These are phyloP conservation scores for Zangia roseola DNA, from an alignment of 768 basidiomycete genomes.

Conservation along the genomic window DNA sequence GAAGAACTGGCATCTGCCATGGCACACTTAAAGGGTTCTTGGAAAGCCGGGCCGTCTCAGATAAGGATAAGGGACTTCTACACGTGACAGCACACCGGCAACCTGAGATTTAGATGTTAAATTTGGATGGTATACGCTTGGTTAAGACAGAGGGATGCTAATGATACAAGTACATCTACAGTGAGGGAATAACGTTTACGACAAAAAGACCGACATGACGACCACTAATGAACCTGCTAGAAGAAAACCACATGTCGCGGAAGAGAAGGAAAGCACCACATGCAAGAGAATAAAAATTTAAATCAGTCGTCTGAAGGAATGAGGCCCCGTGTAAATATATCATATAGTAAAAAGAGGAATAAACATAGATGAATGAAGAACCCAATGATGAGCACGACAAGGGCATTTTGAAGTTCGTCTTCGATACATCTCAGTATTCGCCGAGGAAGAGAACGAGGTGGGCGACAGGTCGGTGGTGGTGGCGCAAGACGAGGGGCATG, in stretches of 20 bases:
- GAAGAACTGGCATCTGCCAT: conserved; percentile 15
- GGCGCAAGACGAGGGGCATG: neutral
- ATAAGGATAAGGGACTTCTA: too few species aligned
- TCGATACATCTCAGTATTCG: conserved; percentile 20
- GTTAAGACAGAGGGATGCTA: neutral
- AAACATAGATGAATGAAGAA: conserved; percentile 27
- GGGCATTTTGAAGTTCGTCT: conserved; percentile 29
- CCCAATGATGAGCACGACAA: conserved; percentile 25
- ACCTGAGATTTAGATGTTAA: too few species aligned
- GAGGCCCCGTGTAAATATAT: conserved; percentile 28
- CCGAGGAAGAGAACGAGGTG: conserved; percentile 10
- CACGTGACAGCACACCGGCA: too few species aligned
- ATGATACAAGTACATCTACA: conserved; percentile 13
- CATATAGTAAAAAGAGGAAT: conserved; percentile 28
- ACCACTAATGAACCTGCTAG: neutral
- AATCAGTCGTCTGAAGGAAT: conserved; percentile 26
- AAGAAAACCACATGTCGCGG: conserved; percentile 14
- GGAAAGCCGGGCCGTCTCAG: too few species aligned
- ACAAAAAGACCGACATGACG: neutral
- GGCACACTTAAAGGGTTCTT: neutral
- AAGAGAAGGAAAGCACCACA: neutral
- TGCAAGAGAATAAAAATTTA: neutral
- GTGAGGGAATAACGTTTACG: conserved; percentile 1
- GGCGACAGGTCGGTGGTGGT: neutral
- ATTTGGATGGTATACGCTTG: neutral